A percentile compares a stretch with the other conserved stretches of the same genome.
These are phyloP conservation scores for Pinus albicaulis DNA, from an alignment of 75 land plant species.

Conservation along the genomic window DNA sequence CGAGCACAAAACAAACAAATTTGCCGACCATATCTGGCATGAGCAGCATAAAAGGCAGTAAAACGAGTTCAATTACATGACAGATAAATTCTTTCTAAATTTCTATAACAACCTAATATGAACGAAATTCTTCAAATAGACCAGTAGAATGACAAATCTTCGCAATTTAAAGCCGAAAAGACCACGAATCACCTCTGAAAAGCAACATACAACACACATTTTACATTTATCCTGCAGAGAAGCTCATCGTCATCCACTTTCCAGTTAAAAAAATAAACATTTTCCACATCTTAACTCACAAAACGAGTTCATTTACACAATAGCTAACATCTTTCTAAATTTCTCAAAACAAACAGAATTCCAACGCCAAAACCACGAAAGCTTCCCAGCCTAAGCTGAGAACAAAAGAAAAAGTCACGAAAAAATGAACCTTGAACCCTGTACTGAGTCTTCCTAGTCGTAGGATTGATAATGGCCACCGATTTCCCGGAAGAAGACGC, in stretches of 20 bases:
- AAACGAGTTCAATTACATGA: neutral
- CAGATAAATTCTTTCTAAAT: neutral
- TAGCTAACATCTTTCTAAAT: neutral
- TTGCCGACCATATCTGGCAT: neutral
- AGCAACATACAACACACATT: neutral
- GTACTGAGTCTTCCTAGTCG: constrained; percentile 80
- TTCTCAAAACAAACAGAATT: neutral
- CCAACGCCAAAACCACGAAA: neutral
- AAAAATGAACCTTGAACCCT: constrained; percentile 81
- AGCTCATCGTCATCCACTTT: neutral
- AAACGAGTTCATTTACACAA: neutral
- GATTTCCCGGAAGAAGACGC: constrained; percentile 75
- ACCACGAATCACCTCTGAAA: neutral
- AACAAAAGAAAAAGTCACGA: neutral
- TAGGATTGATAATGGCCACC: constrained; percentile 78
- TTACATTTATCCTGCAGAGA: neutral
- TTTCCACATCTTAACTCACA: neutral
- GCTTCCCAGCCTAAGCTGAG: neutral
- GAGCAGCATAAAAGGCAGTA: neutral
- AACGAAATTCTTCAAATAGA: neutral
- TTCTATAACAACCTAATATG: neutral
- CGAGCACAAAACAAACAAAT: neutral
- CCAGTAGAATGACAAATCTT: neutral
- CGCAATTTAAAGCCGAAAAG: neutral
- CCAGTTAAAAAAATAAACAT: neutral